Evolutionary conservation across 192 early-diverging fungal genomes (phyloP), one percentile per base, ranked within the genome.

Genomic region (Coemansia sp.): DNA sequence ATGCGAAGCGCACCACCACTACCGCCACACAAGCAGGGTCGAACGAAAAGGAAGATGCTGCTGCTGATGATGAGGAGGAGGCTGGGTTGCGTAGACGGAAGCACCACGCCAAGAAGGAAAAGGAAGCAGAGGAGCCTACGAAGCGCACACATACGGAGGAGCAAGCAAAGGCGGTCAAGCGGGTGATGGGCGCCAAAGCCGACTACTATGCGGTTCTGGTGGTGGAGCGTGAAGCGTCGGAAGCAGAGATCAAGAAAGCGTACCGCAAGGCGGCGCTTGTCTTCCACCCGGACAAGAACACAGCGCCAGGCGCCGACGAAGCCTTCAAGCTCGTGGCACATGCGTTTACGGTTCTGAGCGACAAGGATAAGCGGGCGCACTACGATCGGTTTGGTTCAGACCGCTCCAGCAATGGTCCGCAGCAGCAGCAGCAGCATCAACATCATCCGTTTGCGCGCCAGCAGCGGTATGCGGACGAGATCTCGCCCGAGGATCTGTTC

Each of bases 241-340:
- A 94, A 15, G 71, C 65, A 3, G 94, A 95, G 61, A 89, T 98
- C 20, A 96, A 95, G 72, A 95, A 93, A 79, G 90, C 96, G 20
- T 98, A 98, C 81, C 83, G 95, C 66, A 95, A 95, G 87, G 82
- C 95, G 40, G 96, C 96, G 20, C 84, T 98, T 50, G 86, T 91
- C 61, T 95, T 92, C 71, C 96, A 98, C 64, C 96, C 96, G 0
- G 96, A 98, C 66, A 98, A 98, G 73, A 97, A 96, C 62, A 88
- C 83, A 0, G 95, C 96, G 8, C 93, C 95, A 4, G 94, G 96
- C 15, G 93, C 95, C 11, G 95, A 96, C 61, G 94, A 96, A 71
- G 94, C 96, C 0, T 98, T 98, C 69, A 96, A 97, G 82, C 90
- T 94, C 61, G 92, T 98, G 43, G 90, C 91, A 23, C 91, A 96